Evolutionary conservation across 345 rosid species (phyloP).

Genomic region (Luvunga scandens): DNA sequence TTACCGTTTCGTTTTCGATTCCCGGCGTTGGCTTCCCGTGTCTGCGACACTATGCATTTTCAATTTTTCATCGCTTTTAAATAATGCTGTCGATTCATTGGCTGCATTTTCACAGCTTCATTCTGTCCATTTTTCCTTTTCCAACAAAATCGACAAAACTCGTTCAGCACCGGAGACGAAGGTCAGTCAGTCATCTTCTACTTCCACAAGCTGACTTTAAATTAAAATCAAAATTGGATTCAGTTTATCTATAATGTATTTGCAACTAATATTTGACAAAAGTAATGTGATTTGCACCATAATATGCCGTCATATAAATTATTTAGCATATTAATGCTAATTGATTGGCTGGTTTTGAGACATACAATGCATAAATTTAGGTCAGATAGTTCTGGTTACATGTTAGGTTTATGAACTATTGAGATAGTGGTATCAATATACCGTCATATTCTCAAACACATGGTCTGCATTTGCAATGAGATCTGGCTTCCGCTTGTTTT

Average conservation of each 20-base stretch:
- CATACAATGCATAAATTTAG: too few relatives aligned
- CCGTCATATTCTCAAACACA: not conserved
- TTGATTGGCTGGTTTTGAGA: not conserved
- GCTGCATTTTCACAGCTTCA: not conserved
- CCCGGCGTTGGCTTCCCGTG: not conserved
- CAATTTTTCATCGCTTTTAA: too few relatives aligned
- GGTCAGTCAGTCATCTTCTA: too few relatives aligned
- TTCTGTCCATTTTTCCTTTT: not conserved
- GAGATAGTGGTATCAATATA: not conserved
- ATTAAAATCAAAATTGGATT: too few relatives aligned
- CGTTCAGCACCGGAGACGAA: too few relatives aligned
- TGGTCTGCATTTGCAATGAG: not conserved
- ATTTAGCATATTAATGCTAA: not conserved
- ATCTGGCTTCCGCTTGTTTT: too few relatives aligned
- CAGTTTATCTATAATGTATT: not conserved
- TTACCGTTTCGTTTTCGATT: not conserved
- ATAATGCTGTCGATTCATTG: not conserved
- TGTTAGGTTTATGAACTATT: not conserved
- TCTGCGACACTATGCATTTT: not conserved
- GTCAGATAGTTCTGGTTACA: too few relatives aligned
- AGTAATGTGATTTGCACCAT: too few relatives aligned
- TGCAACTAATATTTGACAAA: too few relatives aligned
- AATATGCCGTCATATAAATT: too few relatives aligned
- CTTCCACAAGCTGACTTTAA: not conserved
- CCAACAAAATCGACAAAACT: too few relatives aligned